Conservation (phyloP, 1,284 basidiomycete genomes). For the Ustilago tritici region DNA sequence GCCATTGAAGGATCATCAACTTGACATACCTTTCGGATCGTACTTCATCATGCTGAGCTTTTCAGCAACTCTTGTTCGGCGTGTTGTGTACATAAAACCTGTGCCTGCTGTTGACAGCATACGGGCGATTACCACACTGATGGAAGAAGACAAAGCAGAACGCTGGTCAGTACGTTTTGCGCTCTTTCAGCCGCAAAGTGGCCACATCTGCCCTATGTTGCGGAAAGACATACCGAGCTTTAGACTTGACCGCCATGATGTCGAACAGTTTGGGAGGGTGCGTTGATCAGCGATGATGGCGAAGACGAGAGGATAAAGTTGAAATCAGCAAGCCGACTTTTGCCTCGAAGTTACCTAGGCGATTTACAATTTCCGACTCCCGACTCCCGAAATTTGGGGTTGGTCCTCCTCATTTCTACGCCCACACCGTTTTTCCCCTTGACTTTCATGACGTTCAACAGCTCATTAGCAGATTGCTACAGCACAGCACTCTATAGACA, state of each 20-base stretch:
- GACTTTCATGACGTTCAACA: background rate
- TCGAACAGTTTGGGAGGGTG: background rate
- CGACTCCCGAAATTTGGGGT: no score
- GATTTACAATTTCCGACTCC: background rate
- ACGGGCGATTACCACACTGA: conserved; percentile 65
- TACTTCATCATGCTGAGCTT: conserved; percentile 67
- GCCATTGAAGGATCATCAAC: no score
- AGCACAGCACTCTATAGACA: background rate
- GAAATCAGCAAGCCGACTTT: conserved; percentile 9
- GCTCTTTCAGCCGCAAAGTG: background rate
- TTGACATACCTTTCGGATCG: conserved; percentile 63
- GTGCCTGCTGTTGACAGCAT: conserved; percentile 67
- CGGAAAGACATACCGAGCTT: conserved; percentile 56
- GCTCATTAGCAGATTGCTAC: background rate
- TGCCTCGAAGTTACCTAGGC: conserved; percentile 7
- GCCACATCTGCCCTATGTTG: background rate
- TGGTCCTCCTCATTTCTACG: no score
- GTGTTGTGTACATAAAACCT: conserved; percentile 67
- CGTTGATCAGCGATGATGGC: conserved; percentile 1
- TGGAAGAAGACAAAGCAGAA: background rate
- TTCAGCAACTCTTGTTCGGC: conserved; percentile 59
- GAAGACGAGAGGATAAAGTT: conserved; percentile 5
- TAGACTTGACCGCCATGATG: conserved; percentile 65
- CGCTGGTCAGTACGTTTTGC: background rate
- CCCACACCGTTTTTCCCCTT: background rate